Conservation (phyloP, 2,329 filamentous ascomycete species). For the Cladophialophora carrionii region DNA sequence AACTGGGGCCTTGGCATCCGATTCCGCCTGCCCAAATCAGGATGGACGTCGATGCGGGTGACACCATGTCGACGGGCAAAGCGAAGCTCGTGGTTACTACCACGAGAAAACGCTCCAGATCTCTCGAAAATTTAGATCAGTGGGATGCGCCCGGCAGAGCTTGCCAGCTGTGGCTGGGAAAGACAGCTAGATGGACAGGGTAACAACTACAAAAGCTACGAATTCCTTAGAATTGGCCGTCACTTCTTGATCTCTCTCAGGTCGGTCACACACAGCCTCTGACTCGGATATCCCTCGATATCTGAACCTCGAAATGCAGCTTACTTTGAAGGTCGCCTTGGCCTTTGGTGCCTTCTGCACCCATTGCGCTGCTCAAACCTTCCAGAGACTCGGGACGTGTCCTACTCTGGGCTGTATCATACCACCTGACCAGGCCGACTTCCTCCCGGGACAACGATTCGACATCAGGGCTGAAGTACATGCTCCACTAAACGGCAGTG, state of each 20-base stretch:
- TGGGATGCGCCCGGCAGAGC: conserved; percentile 1
- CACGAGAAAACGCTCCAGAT: neutral
- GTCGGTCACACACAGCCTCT: conserved; percentile 8
- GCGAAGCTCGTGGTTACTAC: conserved; percentile 22
- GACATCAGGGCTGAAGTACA: conserved; percentile 83
- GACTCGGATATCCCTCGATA: neutral
- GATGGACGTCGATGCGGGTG: conserved; percentile 11
- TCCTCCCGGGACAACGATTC: conserved; percentile 80
- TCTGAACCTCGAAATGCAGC: conserved; percentile 22
- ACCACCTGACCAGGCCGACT: conserved; percentile 70
- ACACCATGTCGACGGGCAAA: conserved; percentile 4
- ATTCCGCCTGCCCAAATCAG: conserved; percentile 24
- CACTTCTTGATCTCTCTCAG: conserved; percentile 8
- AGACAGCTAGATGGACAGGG: conserved; percentile 2
- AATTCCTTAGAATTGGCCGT: conserved; percentile 9
- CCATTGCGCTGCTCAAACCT: conserved; percentile 54
- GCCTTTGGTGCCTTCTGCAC: conserved; percentile 28
- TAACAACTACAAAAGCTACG: conserved; percentile 24
- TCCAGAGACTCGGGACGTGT: conserved; percentile 59
- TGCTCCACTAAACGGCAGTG: conserved; percentile 77
- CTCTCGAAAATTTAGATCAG: neutral
- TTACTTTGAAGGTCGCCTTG: conserved; percentile 24
- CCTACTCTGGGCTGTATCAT: conserved; percentile 61
- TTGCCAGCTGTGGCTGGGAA: neutral
- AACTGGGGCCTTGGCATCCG: neutral